These are phyloP conservation scores for Borovskyia barvae DNA, from an alignment of 208 protist species.

Conservation along the genomic window DNA sequence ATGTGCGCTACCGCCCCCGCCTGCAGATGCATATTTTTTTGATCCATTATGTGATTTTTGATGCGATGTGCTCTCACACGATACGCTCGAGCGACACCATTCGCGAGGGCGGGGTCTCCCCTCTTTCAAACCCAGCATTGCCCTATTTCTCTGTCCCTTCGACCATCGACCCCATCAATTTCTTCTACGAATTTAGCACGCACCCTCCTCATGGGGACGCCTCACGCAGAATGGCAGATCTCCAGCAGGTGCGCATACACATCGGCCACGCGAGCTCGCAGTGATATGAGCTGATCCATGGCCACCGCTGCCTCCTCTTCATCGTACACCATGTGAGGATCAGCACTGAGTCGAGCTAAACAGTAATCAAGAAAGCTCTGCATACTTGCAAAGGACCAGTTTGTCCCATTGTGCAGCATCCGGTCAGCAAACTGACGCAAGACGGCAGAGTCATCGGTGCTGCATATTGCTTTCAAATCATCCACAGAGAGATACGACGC, in stretches of 20 bases:
- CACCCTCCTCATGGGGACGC: too few species aligned
- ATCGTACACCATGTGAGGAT: not conserved
- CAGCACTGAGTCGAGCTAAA: not conserved
- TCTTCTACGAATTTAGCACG: too few species aligned
- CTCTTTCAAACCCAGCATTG: too few species aligned
- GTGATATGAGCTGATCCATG: not conserved
- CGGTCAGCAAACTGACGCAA: constrained; percentile 49
- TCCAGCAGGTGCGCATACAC: constrained; percentile 1
- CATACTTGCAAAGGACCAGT: constrained; percentile 63
- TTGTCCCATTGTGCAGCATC: constrained; percentile 56
- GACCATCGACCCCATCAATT: too few species aligned
- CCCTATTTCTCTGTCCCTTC: too few species aligned
- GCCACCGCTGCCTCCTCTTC: not conserved
- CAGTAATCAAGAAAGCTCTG: constrained; percentile 44
- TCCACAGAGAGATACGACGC: constrained; percentile 27
- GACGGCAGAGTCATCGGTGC: constrained; percentile 19
- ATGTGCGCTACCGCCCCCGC: too few species aligned
- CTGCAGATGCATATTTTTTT: too few species aligned
- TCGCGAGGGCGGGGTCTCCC: too few species aligned
- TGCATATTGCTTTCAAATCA: constrained; percentile 46
- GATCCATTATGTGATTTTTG: too few species aligned
- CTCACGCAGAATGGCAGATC: too few species aligned
- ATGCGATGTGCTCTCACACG: too few species aligned
- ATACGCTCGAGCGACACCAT: too few species aligned
- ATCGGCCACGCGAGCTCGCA: not conserved